Evolutionary conservation across 179 eudicot genomes (phyloP).

Genomic region (Nepenthes alata): DNA sequence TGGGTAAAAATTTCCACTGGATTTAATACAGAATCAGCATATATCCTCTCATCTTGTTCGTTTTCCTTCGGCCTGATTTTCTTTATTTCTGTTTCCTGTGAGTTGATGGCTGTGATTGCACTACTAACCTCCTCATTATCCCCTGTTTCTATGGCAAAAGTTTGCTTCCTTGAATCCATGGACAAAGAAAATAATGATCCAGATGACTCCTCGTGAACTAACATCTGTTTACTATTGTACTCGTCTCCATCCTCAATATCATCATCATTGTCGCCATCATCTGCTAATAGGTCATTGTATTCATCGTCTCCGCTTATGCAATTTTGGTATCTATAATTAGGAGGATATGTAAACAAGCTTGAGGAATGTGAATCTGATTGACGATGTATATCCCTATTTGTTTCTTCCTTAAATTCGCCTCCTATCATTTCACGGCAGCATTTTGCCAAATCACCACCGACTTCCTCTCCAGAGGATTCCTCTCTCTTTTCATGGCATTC

Average conservation of each 20-base stretch:
- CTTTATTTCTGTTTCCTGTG: background rate
- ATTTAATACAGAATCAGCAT: conserved; percentile 24
- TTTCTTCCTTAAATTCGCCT: conserved; percentile 5
- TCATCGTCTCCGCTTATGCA: conserved; percentile 34
- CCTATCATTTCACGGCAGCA: background rate
- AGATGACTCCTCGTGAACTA: conserved; percentile 21
- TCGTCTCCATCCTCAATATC: conserved; percentile 12
- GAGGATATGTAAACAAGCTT: conserved; percentile 25
- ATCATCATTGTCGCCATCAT: conserved; percentile 20
- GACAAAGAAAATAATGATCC: conserved; percentile 34
- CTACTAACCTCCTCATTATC: conserved; percentile 33
- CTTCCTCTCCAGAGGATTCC: conserved; percentile 3
- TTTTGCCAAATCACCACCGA: background rate
- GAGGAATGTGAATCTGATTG: conserved; percentile 23
- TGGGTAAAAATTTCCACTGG: conserved; percentile 41
- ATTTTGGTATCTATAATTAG: conserved; percentile 26
- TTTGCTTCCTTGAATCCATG: conserved; percentile 24
- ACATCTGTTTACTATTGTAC: conserved; percentile 1
- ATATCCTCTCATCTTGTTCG: background rate
- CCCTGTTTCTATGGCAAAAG: conserved; percentile 6
- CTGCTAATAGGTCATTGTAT: conserved; percentile 18
- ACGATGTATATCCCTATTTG: conserved; percentile 5
- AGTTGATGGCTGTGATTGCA: conserved; percentile 18
- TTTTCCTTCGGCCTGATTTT: background rate
- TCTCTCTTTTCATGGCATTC: conserved; percentile 5